Percentiles rank a stretch among this genome's conserved stretches.
These are phyloP conservation scores for Thinopyrum obtusiflorum DNA, from an alignment of 202 grass and related monocot genomes.

Conservation along the genomic window DNA sequence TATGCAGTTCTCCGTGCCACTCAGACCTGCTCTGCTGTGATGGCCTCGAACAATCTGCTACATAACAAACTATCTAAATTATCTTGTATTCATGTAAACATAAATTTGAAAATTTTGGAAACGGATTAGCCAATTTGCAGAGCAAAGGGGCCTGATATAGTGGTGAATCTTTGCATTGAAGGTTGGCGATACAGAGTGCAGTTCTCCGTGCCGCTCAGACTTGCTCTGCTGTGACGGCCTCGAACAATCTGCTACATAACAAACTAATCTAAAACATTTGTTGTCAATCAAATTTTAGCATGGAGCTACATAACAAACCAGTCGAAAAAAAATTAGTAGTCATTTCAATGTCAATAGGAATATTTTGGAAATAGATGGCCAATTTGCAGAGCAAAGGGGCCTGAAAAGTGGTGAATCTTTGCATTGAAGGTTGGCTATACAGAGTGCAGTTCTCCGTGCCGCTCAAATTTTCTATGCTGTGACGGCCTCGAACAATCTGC, in stretches of 20 bases:
- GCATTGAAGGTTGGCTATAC: slow-evolving; percentile 8
- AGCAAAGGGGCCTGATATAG: background rate
- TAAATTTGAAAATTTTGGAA: background rate
- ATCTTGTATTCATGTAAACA: too few relatives aligned
- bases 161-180: slow-evolving; percentile 16
- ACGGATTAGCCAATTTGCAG: background rate
- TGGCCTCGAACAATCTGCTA: slow-evolving; percentile 3
- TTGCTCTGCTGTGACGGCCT: background rate
- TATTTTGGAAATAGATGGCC: background rate
- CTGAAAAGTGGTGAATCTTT: background rate
- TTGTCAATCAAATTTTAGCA: too few relatives aligned
- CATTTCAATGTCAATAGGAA: too few relatives aligned
- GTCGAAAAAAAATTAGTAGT: background rate
- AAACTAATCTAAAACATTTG: too few relatives aligned
- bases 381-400: background rate
- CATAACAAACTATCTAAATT: background rate
- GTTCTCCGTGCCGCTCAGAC: slow-evolving; percentile 7
- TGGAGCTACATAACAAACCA: background rate
- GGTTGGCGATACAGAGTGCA: background rate
- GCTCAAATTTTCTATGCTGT: background rate
- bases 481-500: slow-evolving; percentile 12
- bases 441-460: background rate
- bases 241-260: background rate
- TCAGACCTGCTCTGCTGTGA: background rate
- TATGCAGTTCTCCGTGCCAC: background rate